Evolutionary conservation across 352 stramenopile genomes (phyloP), one percentile per base, ranked within the genome.

Genomic region (Pythium scleroteichum): DNA sequence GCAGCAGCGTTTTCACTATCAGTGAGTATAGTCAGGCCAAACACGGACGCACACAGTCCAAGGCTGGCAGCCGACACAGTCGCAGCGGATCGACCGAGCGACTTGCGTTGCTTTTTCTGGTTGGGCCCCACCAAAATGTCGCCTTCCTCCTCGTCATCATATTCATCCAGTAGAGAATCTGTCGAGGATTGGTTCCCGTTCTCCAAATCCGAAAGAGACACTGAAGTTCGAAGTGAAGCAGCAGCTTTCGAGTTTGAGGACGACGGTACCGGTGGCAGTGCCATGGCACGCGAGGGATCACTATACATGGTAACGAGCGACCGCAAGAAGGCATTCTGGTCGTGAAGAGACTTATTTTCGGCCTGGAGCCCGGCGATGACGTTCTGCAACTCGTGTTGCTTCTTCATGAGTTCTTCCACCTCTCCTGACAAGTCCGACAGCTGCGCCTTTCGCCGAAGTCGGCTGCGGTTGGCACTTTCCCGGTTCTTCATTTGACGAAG

Each of bases 401-500:
- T 87, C 54, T 80, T 78, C 53, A 81, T 83, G 16, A 90, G 69
- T 26, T 82, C 71, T n/a, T 75, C 60, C 47, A 94, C 76, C 46
- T 90, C 78, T 14, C 60, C 69, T 23, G 73, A 71, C 8, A 94
- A 56, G 16, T 85, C 82, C 16, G 66, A 66, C 33, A 94, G 70
- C 66, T 89, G 80, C 4, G 79, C 78, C 70, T 92, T 94, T 45
- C 82, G 77, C 5, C 80, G 79, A 46, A 90, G 46, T 22, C 84
- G 82, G 40, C 79, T 91, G 62, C 86, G 87, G 76, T 94, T 94
- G 56, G 84, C 84, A 53, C 84, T 94, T 55, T 94, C 84, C 39
- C 84, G 76, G 73, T 94, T 94, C 62, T 94, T 94, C 84, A 94
- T 94, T 64, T 92, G 77, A 2, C 84, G 82, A 47, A 92, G 90